Conservation (phyloP, 768 basidiomycete genomes). For the Botryobasidium botryosum region DNA sequence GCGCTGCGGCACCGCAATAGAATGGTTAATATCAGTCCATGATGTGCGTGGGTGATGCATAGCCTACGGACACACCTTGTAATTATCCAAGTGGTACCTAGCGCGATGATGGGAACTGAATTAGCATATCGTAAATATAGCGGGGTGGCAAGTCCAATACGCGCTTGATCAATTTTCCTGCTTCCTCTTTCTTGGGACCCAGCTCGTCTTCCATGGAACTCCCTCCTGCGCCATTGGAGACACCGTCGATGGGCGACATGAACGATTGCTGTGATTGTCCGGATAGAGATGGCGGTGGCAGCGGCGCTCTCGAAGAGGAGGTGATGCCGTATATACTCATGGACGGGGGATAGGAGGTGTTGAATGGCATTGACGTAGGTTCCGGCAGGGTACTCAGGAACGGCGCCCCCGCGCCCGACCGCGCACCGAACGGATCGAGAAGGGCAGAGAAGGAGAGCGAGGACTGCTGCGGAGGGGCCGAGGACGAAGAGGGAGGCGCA, state of each 20-base stretch:
- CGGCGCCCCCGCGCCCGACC: too few relatives aligned
- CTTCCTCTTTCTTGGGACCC: constrained; percentile 59
- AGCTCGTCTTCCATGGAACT: too few relatives aligned
- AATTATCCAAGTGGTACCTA: constrained; percentile 87
- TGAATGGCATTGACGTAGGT: neutral
- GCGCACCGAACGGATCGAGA: too few relatives aligned
- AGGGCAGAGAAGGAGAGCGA: constrained; percentile 1
- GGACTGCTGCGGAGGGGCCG: neutral
- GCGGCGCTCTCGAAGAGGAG: neutral
- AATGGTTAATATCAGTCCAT: neutral
- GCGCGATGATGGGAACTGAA: neutral
- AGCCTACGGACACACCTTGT: constrained; percentile 21
- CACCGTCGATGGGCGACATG: neutral
- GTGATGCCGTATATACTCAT: neutral
- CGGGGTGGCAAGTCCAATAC: too few relatives aligned
- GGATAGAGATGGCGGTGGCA: neutral
- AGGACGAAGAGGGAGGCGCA: neutral
- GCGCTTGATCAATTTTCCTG: constrained; percentile 73
- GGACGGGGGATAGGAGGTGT: neutral
- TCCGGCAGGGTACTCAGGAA: neutral
- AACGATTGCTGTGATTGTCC: neutral
- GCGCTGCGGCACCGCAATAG: too few relatives aligned
- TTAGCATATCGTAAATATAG: constrained; percentile 15
- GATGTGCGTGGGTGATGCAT: neutral
- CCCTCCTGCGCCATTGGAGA: constrained; percentile 1